These are phyloP conservation scores for Naganishia vishniacii DNA, from an alignment of 768 basidiomycete genomes.

Conservation along the genomic window DNA sequence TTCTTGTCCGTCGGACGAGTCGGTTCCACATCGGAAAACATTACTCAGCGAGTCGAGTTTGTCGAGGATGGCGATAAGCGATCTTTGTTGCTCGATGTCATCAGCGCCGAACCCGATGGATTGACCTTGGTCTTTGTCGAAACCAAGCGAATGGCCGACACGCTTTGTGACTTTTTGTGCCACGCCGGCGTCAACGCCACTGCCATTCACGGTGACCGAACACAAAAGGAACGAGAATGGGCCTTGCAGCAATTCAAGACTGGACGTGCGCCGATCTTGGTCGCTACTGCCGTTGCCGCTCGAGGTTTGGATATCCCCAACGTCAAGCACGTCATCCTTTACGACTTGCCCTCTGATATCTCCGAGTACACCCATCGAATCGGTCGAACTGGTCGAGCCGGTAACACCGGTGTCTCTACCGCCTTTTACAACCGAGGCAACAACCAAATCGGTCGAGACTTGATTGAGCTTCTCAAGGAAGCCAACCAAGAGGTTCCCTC, in stretches of 20 bases:
- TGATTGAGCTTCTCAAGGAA: conserved; percentile 87
- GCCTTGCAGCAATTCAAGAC: conserved; percentile 92
- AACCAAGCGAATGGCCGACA: conserved; percentile 99
- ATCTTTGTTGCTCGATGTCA: conserved; percentile 88
- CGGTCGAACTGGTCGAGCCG: conserved; percentile 96
- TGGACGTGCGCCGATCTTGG: conserved; percentile 89
- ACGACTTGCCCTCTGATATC: conserved; percentile 94
- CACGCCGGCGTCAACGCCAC: conserved; percentile 77
- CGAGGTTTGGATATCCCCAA: conserved; percentile 99
- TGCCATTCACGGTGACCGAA: conserved; percentile 95
- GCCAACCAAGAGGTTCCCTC: conserved; percentile 70
- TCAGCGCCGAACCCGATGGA: conserved; percentile 67
- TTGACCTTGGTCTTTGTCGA: conserved; percentile 96
- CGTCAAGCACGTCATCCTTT: conserved; percentile 97
- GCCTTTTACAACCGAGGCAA: conserved; percentile 83
- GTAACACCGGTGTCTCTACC: conserved; percentile 90
- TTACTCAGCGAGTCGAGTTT: conserved; percentile 97
- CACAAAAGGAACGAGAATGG: conserved; percentile 93
- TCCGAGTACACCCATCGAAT: conserved; percentile 99
- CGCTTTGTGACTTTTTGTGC: conserved; percentile 92
- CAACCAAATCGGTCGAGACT: conserved; percentile 82
- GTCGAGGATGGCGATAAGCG: conserved; percentile 97
- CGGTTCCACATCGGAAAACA: conserved; percentile 97
- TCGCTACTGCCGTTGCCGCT: conserved; percentile 97
- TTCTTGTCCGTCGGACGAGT: conserved; percentile 98